Conservation (phyloP, 176 grass and related monocot species). For the Ananas comosus region DNA sequence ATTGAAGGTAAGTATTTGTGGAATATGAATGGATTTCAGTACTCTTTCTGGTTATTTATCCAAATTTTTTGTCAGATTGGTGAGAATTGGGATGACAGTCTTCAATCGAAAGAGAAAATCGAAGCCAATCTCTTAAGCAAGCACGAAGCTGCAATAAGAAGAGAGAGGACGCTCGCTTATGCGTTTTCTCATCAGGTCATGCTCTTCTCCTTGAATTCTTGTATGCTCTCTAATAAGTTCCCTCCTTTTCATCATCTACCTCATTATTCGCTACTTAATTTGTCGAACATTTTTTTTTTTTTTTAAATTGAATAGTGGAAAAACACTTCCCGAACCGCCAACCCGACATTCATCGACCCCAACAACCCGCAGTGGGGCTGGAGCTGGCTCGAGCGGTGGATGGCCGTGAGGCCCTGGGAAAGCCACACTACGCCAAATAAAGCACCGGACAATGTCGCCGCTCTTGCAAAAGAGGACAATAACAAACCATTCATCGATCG, state of each 20-base stretch:
- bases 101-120: slow-evolving; percentile 69
- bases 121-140: slow-evolving; percentile 39
- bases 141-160: slow-evolving; percentile 52
- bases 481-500: slow-evolving; percentile 23
- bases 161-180: slow-evolving; percentile 59
- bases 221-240: slow-evolving; percentile 4
- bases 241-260: too few relatives aligned
- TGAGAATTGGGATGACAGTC: slow-evolving; percentile 60
- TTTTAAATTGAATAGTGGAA: slow-evolving; percentile 44
- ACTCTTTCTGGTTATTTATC: neutral
- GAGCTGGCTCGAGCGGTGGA: slow-evolving; percentile 77
- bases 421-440: slow-evolving; percentile 17
- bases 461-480: slow-evolving; percentile 15
- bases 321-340: slow-evolving; percentile 32
- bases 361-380: slow-evolving; percentile 83
- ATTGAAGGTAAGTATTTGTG: slow-evolving; percentile 31
- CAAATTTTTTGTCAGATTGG: slow-evolving; percentile 28
- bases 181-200: slow-evolving; percentile 74
- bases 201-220: neutral
- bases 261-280: neutral
- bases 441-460: slow-evolving; percentile 9
- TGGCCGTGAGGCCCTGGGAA: slow-evolving; percentile 64
- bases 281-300: neutral
- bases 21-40: too few relatives aligned
- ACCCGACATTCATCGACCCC: slow-evolving; percentile 50